phyloP scores from a whole-genome alignment of 2,329 filamentous ascomycete genomes.

The Venturia asperata region DNA sequence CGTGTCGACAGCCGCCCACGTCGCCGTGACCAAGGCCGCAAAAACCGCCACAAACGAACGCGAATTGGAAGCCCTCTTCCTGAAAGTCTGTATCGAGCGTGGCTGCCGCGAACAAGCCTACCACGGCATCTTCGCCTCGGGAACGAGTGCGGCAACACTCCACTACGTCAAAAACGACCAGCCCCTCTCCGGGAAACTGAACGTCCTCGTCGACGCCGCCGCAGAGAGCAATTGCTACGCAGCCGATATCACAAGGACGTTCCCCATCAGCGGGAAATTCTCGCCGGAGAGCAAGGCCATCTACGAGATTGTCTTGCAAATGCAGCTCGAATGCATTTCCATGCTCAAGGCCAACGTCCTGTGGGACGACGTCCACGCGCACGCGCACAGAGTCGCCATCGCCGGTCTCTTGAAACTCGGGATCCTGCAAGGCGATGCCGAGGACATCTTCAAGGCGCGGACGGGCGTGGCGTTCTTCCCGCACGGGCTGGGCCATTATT shows the following conservation, averaged over 20 bases:
- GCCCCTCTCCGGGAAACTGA: constrained; percentile 52
- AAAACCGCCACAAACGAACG: constrained; percentile 65
- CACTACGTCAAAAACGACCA: constrained; percentile 63
- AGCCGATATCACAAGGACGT: constrained; percentile 70
- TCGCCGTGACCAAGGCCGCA: constrained; percentile 57
- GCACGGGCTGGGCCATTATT: constrained; percentile 45
- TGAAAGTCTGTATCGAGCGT: constrained; percentile 66
- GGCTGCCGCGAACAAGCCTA: constrained; percentile 82
- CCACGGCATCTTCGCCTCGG: constrained; percentile 74
- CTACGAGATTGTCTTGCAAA: constrained; percentile 76
- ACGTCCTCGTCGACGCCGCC: constrained; percentile 79
- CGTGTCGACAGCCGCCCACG: constrained; percentile 72
- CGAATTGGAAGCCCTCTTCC: constrained; percentile 74
- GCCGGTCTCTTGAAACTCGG: constrained; percentile 69
- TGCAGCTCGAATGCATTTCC: constrained; percentile 73
- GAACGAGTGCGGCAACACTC: constrained; percentile 72
- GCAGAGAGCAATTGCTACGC: constrained; percentile 46
- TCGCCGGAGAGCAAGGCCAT: constrained; percentile 43
- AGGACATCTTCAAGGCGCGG: constrained; percentile 39
- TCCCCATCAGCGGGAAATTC: constrained; percentile 62
- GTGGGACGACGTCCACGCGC: constrained; percentile 76
- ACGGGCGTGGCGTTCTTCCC: constrained; percentile 45
- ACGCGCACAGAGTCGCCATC: constrained; percentile 75
- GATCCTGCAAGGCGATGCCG: constrained; percentile 57
- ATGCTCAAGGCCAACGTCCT: constrained; percentile 64